Percentiles rank a stretch among this genome's conserved stretches.
These are phyloP conservation scores for Mortierella hygrophila DNA, from an alignment of 192 early-diverging fungal species.

Conservation along the genomic window DNA sequence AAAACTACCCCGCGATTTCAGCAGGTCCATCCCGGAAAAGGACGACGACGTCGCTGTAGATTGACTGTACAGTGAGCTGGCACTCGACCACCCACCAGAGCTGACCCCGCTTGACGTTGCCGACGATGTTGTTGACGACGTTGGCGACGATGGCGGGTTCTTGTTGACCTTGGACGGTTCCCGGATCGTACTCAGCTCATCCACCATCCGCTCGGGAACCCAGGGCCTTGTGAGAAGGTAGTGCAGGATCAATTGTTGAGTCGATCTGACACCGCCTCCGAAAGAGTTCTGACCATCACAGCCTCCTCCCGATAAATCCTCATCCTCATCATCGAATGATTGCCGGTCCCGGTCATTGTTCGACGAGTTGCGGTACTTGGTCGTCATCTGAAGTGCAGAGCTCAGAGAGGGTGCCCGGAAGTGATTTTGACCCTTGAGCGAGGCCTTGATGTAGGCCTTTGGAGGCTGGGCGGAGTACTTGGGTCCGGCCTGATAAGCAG, in stretches of 20 bases:
- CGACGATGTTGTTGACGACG: neutral
- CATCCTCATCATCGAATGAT: constrained; percentile 60
- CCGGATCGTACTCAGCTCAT: constrained; percentile 73
- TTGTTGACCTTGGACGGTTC: constrained; percentile 65
- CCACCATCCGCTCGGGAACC: constrained; percentile 79
- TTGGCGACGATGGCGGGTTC: neutral
- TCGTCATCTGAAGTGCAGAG: constrained; percentile 56
- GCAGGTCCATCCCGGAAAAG: constrained; percentile 1
- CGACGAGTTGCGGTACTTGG: constrained; percentile 36
- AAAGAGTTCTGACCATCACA: neutral
- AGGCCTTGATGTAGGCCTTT: constrained; percentile 56
- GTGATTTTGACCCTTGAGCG: constrained; percentile 58
- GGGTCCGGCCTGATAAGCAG: constrained; percentile 66
- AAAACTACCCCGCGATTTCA: constrained; percentile 9
- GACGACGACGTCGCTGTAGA: constrained; percentile 8
- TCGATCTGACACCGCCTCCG: constrained; percentile 35
- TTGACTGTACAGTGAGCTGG: constrained; percentile 25
- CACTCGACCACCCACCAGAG: constrained; percentile 21
- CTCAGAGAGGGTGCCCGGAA: constrained; percentile 65
- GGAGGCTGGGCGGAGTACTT: constrained; percentile 64
- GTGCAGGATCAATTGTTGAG: constrained; percentile 72
- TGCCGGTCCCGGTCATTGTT: constrained; percentile 25
- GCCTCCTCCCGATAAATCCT: constrained; percentile 61
- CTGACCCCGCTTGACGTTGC: neutral
- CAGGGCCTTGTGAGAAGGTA: constrained; percentile 77